Conservation (phyloP, 371 early-diverging fungal genomes). For the Ecytonucleospora hepatopenaei region DNA sequence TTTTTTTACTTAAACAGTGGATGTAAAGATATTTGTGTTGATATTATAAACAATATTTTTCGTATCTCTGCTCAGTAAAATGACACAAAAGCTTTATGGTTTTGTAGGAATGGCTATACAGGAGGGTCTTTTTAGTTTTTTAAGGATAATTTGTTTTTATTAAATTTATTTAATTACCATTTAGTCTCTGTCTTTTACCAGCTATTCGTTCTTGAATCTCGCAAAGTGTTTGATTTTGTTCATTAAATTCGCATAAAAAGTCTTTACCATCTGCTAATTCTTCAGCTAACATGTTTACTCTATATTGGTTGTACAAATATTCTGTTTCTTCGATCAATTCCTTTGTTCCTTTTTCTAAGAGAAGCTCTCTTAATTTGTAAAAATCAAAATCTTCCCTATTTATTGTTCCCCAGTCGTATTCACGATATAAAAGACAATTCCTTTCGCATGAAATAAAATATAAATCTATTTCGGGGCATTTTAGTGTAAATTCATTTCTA, state of each 20-base stretch:
- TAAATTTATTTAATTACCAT: too few species aligned
- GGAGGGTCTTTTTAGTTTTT: too few species aligned
- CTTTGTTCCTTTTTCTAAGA: constrained; percentile 40
- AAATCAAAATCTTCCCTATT: constrained; percentile 37
- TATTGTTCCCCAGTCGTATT: neutral
- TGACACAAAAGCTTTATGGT: too few species aligned
- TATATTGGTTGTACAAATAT: constrained; percentile 37
- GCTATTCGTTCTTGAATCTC: constrained; percentile 32
- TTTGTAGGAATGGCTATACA: too few species aligned
- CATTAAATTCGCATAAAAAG: constrained; percentile 41
- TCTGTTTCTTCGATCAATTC: constrained; percentile 47
- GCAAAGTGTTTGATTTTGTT: constrained; percentile 32
- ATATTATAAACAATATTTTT: too few species aligned
- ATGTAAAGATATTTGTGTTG: too few species aligned
- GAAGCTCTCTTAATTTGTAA: constrained; percentile 31
- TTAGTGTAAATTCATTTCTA: constrained; percentile 24
- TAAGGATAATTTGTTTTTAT: too few species aligned
- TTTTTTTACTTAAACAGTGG: too few species aligned
- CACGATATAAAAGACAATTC: neutral
- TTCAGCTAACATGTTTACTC: constrained; percentile 1
- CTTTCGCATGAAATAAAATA: constrained; percentile 9
- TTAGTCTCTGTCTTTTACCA: constrained; percentile 9
- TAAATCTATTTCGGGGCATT: constrained; percentile 20
- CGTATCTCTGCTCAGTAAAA: too few species aligned
- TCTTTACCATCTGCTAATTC: constrained; percentile 19